Evolutionary conservation across 1,139 yeast species (phyloP).

Genomic region (Hansenula sp.): DNA sequence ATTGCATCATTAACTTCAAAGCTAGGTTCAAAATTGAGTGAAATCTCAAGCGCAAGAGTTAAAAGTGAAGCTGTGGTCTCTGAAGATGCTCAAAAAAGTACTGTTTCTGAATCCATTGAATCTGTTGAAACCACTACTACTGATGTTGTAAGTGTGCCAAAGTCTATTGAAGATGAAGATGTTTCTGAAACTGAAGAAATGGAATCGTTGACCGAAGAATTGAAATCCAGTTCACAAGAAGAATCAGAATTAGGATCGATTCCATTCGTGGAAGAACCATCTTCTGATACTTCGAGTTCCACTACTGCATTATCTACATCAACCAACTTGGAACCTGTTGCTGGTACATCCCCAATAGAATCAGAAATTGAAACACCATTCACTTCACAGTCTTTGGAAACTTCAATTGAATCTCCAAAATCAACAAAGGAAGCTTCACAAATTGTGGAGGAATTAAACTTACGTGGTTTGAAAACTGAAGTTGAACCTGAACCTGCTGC

Average conservation of each 20-base stretch:
- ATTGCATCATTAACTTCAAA: neutral
- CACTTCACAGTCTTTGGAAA: neutral
- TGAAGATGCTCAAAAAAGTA: neutral
- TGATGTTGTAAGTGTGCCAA: no score
- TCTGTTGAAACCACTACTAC: no score
- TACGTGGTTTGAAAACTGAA: neutral
- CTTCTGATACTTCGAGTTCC: no score
- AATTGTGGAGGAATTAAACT: neutral
- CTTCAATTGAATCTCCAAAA: neutral
- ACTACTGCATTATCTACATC: no score
- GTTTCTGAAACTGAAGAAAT: no score
- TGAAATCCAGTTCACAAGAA: neutral
- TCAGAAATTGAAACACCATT: neutral
- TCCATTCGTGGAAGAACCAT: neutral
- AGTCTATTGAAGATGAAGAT: no score
- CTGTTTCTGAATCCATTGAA: neutral
- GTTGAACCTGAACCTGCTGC: neutral
- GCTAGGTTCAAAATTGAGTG: neutral
- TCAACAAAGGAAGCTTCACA: neutral
- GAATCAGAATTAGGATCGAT: neutral
- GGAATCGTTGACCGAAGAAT: constrained; percentile 1
- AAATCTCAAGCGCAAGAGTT: neutral
- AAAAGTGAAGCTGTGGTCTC: no score
- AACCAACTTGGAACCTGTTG: neutral
- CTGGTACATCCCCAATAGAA: constrained; percentile 1